Conservation (phyloP, 257 asterid genomes). For the Plantago elongata region DNA sequence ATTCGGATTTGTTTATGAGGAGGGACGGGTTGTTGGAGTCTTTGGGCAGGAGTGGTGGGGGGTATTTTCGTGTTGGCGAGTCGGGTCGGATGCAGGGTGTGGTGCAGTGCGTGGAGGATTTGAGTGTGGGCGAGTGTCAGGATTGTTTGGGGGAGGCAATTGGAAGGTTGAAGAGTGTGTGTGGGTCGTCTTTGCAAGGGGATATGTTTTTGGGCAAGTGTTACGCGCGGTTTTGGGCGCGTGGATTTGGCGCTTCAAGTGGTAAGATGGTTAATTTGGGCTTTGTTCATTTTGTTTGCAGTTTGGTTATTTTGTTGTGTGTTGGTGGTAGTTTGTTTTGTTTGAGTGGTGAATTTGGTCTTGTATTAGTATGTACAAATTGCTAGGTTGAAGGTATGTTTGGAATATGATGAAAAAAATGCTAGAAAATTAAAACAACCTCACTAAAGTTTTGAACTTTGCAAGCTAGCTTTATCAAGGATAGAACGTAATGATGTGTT, state of each 20-base stretch:
- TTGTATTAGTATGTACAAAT: background rate
- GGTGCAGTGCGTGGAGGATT: conserved; percentile 83
- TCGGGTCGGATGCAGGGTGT: conserved; percentile 66
- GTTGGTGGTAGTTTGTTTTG: background rate
- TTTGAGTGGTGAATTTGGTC: background rate
- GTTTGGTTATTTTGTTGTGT: background rate
- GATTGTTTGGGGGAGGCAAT: conserved; percentile 75
- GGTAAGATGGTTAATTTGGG: conserved; percentile 33
- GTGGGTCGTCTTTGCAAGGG: conserved; percentile 69
- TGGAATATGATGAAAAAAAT: background rate
- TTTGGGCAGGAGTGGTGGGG: conserved; percentile 48
- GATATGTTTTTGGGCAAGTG: conserved; percentile 79
- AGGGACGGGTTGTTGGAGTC: conserved; percentile 50
- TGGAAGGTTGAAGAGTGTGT: conserved; percentile 56
- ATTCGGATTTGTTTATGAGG: conserved; percentile 36
- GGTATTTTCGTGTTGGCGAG: conserved; percentile 64
- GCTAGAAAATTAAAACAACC: background rate
- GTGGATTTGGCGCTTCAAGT: conserved; percentile 38
- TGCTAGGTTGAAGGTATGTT: background rate
- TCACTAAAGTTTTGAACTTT: no score
- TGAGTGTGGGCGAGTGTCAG: conserved; percentile 63
- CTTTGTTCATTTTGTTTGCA: background rate
- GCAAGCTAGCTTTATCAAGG: no score
- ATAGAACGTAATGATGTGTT: no score
- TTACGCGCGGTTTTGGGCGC: conserved; percentile 82